Base-by-base conservation (phyloP, 2,329 filamentous ascomycete genomes). In the Botrytis galanthina region DNA sequence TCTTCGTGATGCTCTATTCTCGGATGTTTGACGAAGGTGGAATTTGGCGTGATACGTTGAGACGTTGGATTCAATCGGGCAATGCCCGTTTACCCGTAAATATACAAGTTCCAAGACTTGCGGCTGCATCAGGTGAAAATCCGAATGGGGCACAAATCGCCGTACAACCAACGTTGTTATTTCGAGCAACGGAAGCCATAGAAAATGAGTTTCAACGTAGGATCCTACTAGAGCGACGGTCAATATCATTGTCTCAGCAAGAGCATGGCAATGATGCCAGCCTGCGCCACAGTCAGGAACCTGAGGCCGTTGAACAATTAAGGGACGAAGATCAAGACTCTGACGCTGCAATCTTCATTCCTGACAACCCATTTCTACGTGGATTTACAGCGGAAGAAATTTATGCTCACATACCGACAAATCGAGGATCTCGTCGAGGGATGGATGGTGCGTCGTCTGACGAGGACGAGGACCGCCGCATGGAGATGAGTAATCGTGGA, bases 111-210 rank as follows among this genome's bases (percentile, higher is more conserved):
- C 8, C n/a, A 57, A 3, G 51, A 57, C 7, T 18, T 29, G n/a
- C 51, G 14, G 16, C 8, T 57, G 7, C 14, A 29, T 57, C 7
- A 29, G 14, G 4, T 18, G n/a, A 29, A 3, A 29, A 9, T 18
- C 3, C 5, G 7, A 32, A 18, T 57, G 51, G 14, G n/a, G 51
- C n/a, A 57, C 26, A 54, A 54, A n/a, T 12, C 26, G 0, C 12
- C 48, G n/a, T 5, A 54, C 51, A 4, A 54, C 6, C 7, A 14
- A 4, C 4, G 14, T 4, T 4, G 6, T 0, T 0, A 29, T 4
- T 3, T 57, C 51, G 51, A 57, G 14, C n/a, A 29, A 8, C 3
- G 35, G 35, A 61, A n/a, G 37, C 22, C 39, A 8, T 22, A 7
- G 37, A 35, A 35, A 16, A 8, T n/a, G 14, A 61, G 6, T 8